These are phyloP conservation scores for Syncephalastrum monosporum DNA, from an alignment of 371 early-diverging fungal species.

Conservation along the genomic window DNA sequence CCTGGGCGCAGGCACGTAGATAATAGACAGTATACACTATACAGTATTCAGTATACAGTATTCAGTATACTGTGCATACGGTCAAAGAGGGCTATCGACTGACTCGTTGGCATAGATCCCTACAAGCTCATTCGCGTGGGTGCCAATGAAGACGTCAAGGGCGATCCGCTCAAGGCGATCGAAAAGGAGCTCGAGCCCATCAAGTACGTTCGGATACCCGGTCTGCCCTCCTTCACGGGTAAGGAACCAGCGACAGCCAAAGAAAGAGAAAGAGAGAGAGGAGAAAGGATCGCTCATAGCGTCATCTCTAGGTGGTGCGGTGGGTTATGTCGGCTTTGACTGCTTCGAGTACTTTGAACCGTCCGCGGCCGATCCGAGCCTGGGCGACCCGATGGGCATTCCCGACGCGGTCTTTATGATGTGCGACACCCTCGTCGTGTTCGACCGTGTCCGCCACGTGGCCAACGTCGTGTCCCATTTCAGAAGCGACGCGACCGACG, in stretches of 20 bases:
- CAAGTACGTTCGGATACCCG: slow-evolving; percentile 77
- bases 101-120: slow-evolving; percentile 60
- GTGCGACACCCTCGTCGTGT: slow-evolving; percentile 91
- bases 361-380: slow-evolving; percentile 52
- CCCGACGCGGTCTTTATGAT: slow-evolving; percentile 93
- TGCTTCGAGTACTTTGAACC: slow-evolving; percentile 97
- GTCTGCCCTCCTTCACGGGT: slow-evolving; percentile 88
- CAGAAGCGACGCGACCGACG: slow-evolving; percentile 62
- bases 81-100: no score
- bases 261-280: not conserved
- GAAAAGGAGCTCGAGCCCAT: slow-evolving; percentile 79
- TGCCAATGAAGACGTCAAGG: slow-evolving; percentile 59
- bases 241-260: slow-evolving; percentile 1
- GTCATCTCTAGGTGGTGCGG: slow-evolving; percentile 77
- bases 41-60: no score
- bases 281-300: not conserved
- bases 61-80: no score
- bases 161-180: slow-evolving; percentile 87
- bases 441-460: slow-evolving; percentile 90
- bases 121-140: slow-evolving; percentile 83
- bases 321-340: slow-evolving; percentile 96
- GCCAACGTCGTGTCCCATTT: slow-evolving; percentile 91
- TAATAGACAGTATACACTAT: no score
- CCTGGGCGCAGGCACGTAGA: slow-evolving; percentile 77
- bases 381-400: slow-evolving; percentile 83